phyloP scores from a whole-genome alignment of 1,284 basidiomycete species.

The Malassezia psittaci region DNA sequence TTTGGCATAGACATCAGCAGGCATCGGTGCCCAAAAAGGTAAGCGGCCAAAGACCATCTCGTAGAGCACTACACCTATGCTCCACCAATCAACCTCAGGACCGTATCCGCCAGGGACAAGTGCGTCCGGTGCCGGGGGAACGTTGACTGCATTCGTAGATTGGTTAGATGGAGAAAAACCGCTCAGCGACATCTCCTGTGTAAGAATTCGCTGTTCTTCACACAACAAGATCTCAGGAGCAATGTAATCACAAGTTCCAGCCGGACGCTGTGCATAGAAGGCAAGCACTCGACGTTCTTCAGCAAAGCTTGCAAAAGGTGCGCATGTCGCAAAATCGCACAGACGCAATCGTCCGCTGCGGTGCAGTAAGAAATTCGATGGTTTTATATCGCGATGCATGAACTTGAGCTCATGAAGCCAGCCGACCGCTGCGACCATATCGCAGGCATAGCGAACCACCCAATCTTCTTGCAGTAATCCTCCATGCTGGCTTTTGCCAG shows the following conservation, averaged over 20 bases:
- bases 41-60: conserved; percentile 41
- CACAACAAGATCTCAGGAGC: conserved; percentile 43
- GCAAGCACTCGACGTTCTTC: conserved; percentile 26
- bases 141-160: background rate
- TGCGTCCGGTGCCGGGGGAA: conserved; percentile 10
- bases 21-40: conserved; percentile 40
- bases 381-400: conserved; percentile 45
- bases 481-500: conserved; percentile 26
- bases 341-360: conserved; percentile 39
- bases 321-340: conserved; percentile 45
- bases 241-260: conserved; percentile 45
- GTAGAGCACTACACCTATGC: conserved; percentile 42
- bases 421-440: conserved; percentile 41
- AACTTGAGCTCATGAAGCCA: conserved; percentile 40
- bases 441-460: conserved; percentile 32
- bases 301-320: conserved; percentile 35
- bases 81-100: conserved; percentile 47
- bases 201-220: conserved; percentile 30
- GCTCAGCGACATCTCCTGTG: conserved; percentile 1
- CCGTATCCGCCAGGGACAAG: conserved; percentile 34
- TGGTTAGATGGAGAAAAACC: background rate
- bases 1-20: conserved; percentile 37
- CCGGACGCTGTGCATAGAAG: conserved; percentile 35
- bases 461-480: conserved; percentile 36
- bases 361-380: conserved; percentile 42